A percentile compares a stretch with the other conserved stretches of the same genome.
These are phyloP conservation scores for Yarrowia deformans DNA, from an alignment of 805 yeast genomes.

Conservation along the genomic window DNA sequence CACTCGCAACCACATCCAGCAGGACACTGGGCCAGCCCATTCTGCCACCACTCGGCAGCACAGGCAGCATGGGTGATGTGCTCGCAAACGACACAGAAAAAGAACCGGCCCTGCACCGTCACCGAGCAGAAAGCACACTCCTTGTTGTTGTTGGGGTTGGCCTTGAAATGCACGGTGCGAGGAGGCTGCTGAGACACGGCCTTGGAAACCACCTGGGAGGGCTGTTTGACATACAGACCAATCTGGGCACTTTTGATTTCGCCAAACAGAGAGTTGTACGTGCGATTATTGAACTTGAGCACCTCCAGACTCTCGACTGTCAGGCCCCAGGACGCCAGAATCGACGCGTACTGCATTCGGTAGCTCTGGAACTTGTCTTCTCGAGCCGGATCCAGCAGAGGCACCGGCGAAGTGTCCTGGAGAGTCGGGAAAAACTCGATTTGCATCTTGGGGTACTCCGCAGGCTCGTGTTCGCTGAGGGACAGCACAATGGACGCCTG, in stretches of 20 bases:
- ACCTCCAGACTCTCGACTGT: conserved; percentile 81
- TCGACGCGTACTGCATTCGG: conserved; percentile 76
- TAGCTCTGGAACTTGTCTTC: conserved; percentile 53
- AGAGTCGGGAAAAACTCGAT: conserved; percentile 20
- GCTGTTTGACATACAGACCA: conserved; percentile 22
- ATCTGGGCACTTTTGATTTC: conserved; percentile 47
- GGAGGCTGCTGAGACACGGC: conserved; percentile 24
- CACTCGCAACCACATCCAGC: conserved; percentile 88
- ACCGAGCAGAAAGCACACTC: conserved; percentile 71
- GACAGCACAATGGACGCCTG: conserved; percentile 17
- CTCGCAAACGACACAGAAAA: conserved; percentile 75
- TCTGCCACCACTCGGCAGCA: conserved; percentile 80
- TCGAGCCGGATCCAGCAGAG: conserved; percentile 55
- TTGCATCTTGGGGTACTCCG: conserved; percentile 31
- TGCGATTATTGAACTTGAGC: conserved; percentile 68
- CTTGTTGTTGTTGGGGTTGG: conserved; percentile 45
- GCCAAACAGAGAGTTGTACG: conserved; percentile 40
- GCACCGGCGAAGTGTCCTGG: conserved; percentile 44
- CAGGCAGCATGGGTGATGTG: conserved; percentile 82
- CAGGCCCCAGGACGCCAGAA: conserved; percentile 83
- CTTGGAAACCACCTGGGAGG: background rate
- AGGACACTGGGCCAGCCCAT: conserved; percentile 68
- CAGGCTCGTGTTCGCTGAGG: conserved; percentile 2
- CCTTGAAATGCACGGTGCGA: conserved; percentile 25
- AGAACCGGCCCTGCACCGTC: conserved; percentile 64